Base-by-base conservation (phyloP, 495 filamentous ascomycete species). In the Jackrogersella multiformis region DNA sequence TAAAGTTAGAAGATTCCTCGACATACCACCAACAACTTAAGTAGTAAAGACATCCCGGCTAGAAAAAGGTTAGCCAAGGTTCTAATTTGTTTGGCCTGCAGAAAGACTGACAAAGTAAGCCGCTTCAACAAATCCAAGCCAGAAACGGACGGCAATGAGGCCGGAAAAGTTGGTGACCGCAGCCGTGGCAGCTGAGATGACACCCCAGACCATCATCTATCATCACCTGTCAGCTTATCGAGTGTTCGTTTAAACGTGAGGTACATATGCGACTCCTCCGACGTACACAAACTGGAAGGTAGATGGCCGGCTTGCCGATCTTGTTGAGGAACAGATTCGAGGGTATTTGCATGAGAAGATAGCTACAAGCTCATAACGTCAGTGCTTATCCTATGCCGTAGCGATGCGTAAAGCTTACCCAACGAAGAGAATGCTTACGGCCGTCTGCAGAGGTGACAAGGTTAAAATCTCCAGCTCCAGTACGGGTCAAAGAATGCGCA, bases 371-470 rank as follows among this genome's bases (percentile, higher is more conserved):
- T 30, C 38, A 16, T 13, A 4, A 18, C 1, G 55, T 68, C 51
- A 66, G 58, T 45, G 9, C 21, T 24, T 10, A 18, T 21, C 2
- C 4, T 39, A 9, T 24, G 3, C 23, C 30, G 15, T 13, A 18
- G 28, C 21, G 23, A 23, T 28, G 38, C 38, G 7, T 10, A 35
- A 28, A 35, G 85, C 78, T 67, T 90, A 92, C 56, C 90, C 90
- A 5, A 92, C 90, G 68, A 92, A 93, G 42, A 91, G 75, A 45
- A 91, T 90, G 69, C 84, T 87, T 54, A 91, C 84, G 18, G 82
- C 78, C 3, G 88, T 90, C 77, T 86, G 60, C 1, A 20, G 2
- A 20, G 60, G 26, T n/a, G n/a, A n/a, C n/a, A 28, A 52, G 4
- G 18, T 75, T 28, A 75, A 16, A 12, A 54, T 48, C 7, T 39